Base-by-base conservation (phyloP, 345 rosid genomes). In the Crucihimalaya himalaica region DNA sequence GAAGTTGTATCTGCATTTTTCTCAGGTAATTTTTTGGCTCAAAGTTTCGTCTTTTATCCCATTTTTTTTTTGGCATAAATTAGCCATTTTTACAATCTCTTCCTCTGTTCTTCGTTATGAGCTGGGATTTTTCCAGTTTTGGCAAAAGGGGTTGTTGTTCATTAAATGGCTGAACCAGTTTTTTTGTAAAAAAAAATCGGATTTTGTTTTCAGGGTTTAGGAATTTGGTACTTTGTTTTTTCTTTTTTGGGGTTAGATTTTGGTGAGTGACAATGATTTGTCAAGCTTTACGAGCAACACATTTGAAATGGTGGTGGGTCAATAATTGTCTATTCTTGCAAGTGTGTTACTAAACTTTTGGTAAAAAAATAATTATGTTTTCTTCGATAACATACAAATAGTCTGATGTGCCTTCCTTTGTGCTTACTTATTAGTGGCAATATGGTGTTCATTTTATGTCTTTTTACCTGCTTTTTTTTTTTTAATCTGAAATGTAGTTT, bases 231-330 rank as follows among this genome's bases (percentile, higher is more conserved):
- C 39, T 64, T 73, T 55, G 28, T 39, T 45, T 54, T 25, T 51
- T 25, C 12, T 39, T 35, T 6, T 43, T 35, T 35, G 12, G 8
- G 57, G 9, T 27, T 64, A 21, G 72, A 20, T 54, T 74, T 56
- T 14, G 8, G 53, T 28, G 52, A 66, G 45, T 74, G 78, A 74
- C n/a, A 59, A 67, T 66, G 78, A 74, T 74, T 51, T 57, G 62
- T 50, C 21, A 67, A 67, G 68, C 35, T 50, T 67, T 74, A 67
- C 12, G 39, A 18, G 60, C 67, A 66, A 58, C 67, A 66, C 78
- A 58, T 6, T 47, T 50, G 64, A 45, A 53, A 64, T 43, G 31
- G 47, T 63, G 78, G 78, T 66, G 78, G 78, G 78, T 57, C 78
- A 56, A 57, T 18, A 19, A 19, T 64, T 64, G 77, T 65, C 78